A percentile compares a stretch with the other conserved stretches of the same genome.
These are phyloP conservation scores for Plasmodium falciparum DNA, from an alignment of 169 alveolate genomes.

Conservation along the genomic window DNA sequence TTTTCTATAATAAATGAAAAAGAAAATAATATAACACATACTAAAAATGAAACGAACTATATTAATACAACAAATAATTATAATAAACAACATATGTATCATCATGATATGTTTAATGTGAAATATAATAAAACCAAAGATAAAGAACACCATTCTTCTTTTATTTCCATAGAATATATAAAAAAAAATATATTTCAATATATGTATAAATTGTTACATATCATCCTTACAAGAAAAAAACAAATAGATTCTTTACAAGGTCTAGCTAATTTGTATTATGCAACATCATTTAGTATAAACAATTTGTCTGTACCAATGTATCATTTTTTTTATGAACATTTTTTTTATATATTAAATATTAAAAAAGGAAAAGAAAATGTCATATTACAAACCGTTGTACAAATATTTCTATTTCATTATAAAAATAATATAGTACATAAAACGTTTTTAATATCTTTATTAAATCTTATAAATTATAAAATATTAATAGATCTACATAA, in stretches of 20 bases:
- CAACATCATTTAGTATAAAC: conserved; percentile 28
- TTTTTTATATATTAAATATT: conserved; percentile 20
- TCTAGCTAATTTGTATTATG: conserved; percentile 36
- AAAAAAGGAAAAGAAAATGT: conserved; percentile 10
- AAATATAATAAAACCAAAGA: neutral
- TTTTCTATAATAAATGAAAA: neutral
- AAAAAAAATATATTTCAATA: neutral
- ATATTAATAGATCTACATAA: conserved; percentile 14
- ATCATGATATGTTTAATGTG: neutral
- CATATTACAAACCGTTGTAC: conserved; percentile 30
- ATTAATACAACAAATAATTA: neutral
- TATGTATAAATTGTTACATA: conserved; percentile 14
- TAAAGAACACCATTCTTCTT: neutral
- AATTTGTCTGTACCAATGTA: conserved; percentile 26
- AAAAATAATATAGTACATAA: conserved; percentile 44
- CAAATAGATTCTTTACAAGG: conserved; percentile 66
- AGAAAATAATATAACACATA: neutral
- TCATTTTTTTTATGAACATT: conserved; percentile 25
- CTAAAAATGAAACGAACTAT: neutral
- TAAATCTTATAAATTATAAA: neutral
- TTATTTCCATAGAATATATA: neutral
- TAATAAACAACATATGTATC: neutral
- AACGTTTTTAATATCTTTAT: conserved; percentile 7
- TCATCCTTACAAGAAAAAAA: conserved; percentile 26
- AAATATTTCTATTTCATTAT: conserved; percentile 49